A percentile compares a stretch with the other conserved stretches of the same genome.
Conservation (phyloP, 1,284 basidiomycete genomes). For the Tilletiopsis washingtonensis region DNA sequence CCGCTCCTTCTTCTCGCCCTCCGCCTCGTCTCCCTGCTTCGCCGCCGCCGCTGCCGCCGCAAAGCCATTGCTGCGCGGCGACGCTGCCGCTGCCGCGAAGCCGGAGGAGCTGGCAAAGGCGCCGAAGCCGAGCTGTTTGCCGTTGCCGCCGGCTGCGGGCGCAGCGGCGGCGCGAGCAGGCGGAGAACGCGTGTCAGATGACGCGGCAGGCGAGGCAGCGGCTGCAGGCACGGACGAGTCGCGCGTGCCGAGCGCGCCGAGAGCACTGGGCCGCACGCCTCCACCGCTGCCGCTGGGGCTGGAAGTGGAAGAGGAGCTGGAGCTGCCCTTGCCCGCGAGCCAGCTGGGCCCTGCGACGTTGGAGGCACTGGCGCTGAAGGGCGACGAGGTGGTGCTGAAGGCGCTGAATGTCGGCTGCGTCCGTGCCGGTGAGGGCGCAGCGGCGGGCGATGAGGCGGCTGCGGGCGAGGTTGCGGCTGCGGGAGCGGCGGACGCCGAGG, state of each 20-base stretch:
- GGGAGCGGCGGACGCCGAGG: slow-evolving; percentile 2
- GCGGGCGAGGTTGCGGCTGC: not conserved
- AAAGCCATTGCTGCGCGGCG: slow-evolving; percentile 7
- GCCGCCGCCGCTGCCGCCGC: not conserved
- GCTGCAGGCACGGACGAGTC: not conserved
- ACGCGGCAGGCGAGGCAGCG: not conserved
- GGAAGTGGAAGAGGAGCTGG: not conserved
- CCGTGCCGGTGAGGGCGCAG: not conserved
- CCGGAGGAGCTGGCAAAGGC: slow-evolving; percentile 27
- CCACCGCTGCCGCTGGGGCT: not conserved
- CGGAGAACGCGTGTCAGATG: not conserved
- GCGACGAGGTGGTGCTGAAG: slow-evolving; percentile 8
- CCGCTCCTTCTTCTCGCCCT: not conserved
- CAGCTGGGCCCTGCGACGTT: slow-evolving; percentile 12
- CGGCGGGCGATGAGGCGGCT: slow-evolving; percentile 1
- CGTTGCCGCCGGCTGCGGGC: too few species aligned
- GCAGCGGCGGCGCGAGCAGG: not conserved
- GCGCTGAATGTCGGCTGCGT: slow-evolving; percentile 13
- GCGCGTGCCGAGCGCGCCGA: slow-evolving; percentile 1
- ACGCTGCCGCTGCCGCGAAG: slow-evolving; percentile 14
- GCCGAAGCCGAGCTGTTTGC: slow-evolving; percentile 23
- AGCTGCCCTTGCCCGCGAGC: slow-evolving; percentile 6
- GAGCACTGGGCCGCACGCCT: slow-evolving; percentile 7
- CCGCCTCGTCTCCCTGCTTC: not conserved
- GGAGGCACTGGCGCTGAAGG: slow-evolving; percentile 4